Percentiles rank a stretch among this genome's conserved stretches.
These are phyloP conservation scores for Blepharisma undulans DNA, from an alignment of 169 alveolate genomes.

Conservation along the genomic window DNA sequence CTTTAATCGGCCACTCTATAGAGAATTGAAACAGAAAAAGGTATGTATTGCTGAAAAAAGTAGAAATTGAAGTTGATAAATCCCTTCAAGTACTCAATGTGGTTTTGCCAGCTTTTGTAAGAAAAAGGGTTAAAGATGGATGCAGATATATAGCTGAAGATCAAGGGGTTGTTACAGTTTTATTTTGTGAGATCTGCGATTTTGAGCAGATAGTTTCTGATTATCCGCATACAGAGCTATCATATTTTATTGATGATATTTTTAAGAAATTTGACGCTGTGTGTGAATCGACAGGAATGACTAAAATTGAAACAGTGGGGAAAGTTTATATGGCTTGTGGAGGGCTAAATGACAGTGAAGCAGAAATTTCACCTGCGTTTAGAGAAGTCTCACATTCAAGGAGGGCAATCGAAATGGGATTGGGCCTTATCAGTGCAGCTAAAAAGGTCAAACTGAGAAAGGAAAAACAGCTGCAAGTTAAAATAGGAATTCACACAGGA, in stretches of 20 bases:
- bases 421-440: slow-evolving; percentile 68
- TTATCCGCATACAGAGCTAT: slow-evolving; percentile 31
- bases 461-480: slow-evolving; percentile 74
- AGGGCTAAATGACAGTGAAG: slow-evolving; percentile 77
- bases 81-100: not conserved
- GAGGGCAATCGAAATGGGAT: slow-evolving; percentile 75
- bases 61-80: not conserved
- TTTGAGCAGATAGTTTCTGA: slow-evolving; percentile 73
- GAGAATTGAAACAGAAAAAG: not conserved
- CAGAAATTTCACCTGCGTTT: slow-evolving; percentile 8
- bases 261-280: slow-evolving; percentile 79
- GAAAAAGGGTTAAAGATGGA: slow-evolving; percentile 80
- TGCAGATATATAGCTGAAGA: slow-evolving; percentile 75
- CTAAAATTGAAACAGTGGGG: slow-evolving; percentile 90
- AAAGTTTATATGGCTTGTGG: slow-evolving; percentile 88
- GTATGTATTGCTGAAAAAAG: not conserved
- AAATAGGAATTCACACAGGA: slow-evolving; percentile 87
- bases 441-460: slow-evolving; percentile 66
- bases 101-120: slow-evolving; percentile 82
- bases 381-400: slow-evolving; percentile 50
- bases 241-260: slow-evolving; percentile 73
- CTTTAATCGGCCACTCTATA: not conserved
- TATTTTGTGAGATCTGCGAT: slow-evolving; percentile 81
- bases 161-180: slow-evolving; percentile 78
- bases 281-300: slow-evolving; percentile 71